These are phyloP conservation scores for Thymus quinquecostatus DNA, from an alignment of 257 asterid genomes.

Conservation along the genomic window DNA sequence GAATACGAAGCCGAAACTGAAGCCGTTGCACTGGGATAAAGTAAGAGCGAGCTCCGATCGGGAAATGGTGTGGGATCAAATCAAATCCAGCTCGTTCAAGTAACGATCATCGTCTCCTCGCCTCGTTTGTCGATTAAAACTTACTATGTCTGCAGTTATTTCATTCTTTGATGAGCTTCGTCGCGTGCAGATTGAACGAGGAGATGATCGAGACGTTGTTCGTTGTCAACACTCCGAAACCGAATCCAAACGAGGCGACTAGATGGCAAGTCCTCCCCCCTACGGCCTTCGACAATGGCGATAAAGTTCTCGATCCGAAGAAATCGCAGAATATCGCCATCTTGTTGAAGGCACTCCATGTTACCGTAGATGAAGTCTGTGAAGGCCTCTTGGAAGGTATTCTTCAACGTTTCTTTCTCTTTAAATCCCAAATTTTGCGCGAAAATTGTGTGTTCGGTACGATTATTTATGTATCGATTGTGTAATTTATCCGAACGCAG, in stretches of 20 bases:
- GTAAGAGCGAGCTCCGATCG: constrained; percentile 92
- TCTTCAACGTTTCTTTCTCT: not conserved
- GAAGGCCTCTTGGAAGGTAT: constrained; percentile 92
- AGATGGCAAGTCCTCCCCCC: constrained; percentile 69
- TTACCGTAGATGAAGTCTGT: constrained; percentile 93
- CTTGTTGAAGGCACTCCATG: constrained; percentile 82
- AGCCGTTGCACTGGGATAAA: constrained; percentile 98
- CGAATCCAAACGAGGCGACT: constrained; percentile 57
- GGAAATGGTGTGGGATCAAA: constrained; percentile 99
- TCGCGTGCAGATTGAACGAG: constrained; percentile 73
- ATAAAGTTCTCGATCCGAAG: constrained; percentile 86
- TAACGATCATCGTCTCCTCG: constrained; percentile 34
- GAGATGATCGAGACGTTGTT: constrained; percentile 97
- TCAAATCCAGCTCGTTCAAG: constrained; percentile 89
- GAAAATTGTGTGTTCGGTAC: not conserved
- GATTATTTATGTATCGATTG: not conserved
- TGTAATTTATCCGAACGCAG: constrained; percentile 47
- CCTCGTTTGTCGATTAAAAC: not conserved
- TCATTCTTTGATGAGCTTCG: not conserved
- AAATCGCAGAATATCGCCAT: constrained; percentile 94
- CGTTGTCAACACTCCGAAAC: constrained; percentile 64
- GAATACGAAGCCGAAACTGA: constrained; percentile 75
- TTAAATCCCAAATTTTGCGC: not conserved
- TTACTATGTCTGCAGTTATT: not conserved
- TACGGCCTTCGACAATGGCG: constrained; percentile 56